Percentiles rank a stretch among this genome's conserved stretches.
These are phyloP conservation scores for Cyclotella sp. DNA, from an alignment of 108 stramenopile genomes.

Conservation along the genomic window DNA sequence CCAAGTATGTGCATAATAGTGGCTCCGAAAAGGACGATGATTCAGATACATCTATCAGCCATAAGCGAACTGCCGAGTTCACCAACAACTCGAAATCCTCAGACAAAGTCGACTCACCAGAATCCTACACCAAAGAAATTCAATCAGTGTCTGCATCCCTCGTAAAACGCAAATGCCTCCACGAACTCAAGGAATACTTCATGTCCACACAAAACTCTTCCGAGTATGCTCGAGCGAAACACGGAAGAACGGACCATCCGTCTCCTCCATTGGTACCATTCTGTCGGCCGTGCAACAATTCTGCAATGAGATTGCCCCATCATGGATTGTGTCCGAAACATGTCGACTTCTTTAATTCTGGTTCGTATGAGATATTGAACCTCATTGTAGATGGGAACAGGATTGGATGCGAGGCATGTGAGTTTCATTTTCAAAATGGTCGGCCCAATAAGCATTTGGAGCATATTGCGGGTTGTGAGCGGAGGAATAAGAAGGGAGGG, in stretches of 20 bases:
- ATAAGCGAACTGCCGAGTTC: not conserved
- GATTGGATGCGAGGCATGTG: slow-evolving; percentile 36
- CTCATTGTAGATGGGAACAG: slow-evolving; percentile 41
- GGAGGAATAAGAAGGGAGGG: slow-evolving; percentile 22
- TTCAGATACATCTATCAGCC: not conserved
- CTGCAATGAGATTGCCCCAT: slow-evolving; percentile 27
- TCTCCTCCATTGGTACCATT: slow-evolving; percentile 27
- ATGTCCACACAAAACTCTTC: slow-evolving; percentile 51
- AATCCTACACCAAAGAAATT: not conserved
- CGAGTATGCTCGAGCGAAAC: slow-evolving; percentile 15
- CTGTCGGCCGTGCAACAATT: slow-evolving; percentile 31
- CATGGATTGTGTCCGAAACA: slow-evolving; percentile 47
- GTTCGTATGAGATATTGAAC: slow-evolving; percentile 50
- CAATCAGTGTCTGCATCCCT: not conserved
- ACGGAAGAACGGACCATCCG: not conserved
- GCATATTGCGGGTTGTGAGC: slow-evolving; percentile 30
- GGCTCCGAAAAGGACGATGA: not conserved
- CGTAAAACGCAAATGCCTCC: slow-evolving; percentile 21
- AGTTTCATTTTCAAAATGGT: slow-evolving; percentile 41
- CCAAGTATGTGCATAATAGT: not conserved
- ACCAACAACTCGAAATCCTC: not conserved
- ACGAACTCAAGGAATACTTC: slow-evolving; percentile 43
- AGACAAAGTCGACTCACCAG: not conserved
- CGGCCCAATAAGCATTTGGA: slow-evolving; percentile 37
- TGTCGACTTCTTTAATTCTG: slow-evolving; percentile 43